phyloP scores from a whole-genome alignment of 352 stramenopile species.

The Aphanomyces stellatus region DNA sequence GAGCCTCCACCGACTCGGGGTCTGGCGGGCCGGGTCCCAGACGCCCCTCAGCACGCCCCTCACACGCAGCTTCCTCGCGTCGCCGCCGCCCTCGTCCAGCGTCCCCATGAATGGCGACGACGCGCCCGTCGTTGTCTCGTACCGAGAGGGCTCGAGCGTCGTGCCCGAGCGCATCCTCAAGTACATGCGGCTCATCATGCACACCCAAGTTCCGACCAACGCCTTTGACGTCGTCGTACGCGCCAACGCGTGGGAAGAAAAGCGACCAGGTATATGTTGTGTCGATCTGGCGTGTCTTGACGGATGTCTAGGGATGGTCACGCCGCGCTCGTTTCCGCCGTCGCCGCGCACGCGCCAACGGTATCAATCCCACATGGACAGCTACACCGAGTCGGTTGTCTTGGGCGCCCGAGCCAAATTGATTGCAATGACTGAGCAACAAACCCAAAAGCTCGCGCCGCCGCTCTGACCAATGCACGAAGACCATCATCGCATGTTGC shows the following conservation, averaged over 20 bases:
- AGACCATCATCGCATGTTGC: no score
- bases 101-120: neutral
- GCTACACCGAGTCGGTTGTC: slow-evolving; percentile 67
- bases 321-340: slow-evolving; percentile 55
- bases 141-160: slow-evolving; percentile 58
- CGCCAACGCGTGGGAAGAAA: slow-evolving; percentile 66
- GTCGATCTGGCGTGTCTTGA: neutral
- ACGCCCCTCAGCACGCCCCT: slow-evolving; percentile 66
- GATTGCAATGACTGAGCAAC: no score
- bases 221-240: slow-evolving; percentile 73
- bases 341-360: slow-evolving; percentile 61
- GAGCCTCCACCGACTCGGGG: slow-evolving; percentile 56
- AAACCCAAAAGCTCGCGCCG: no score
- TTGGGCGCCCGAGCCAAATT: slow-evolving; percentile 54
- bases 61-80: slow-evolving; percentile 23
- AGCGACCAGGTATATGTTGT: slow-evolving; percentile 34
- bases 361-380: slow-evolving; percentile 63
- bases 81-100: slow-evolving; percentile 26
- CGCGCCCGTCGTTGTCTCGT: slow-evolving; percentile 54
- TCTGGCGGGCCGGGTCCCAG: slow-evolving; percentile 75
- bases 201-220: slow-evolving; percentile 77
- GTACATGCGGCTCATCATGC: slow-evolving; percentile 81
- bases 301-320: slow-evolving; percentile 45
- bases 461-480: no score
- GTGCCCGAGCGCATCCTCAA: slow-evolving; percentile 73